phyloP scores from a whole-genome alignment of 192 early-diverging fungal genomes.

The Helicostylum pulchrum region DNA sequence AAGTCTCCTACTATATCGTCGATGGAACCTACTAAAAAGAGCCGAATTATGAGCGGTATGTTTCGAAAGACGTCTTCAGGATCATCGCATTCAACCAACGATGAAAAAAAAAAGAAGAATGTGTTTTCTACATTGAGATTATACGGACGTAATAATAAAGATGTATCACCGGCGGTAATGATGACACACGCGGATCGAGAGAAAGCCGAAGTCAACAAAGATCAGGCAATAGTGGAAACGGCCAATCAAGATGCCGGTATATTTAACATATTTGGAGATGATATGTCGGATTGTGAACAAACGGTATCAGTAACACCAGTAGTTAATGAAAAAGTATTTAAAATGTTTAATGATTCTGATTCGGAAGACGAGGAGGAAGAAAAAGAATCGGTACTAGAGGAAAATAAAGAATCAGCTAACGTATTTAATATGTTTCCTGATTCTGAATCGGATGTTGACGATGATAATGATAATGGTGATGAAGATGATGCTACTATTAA shows the following conservation, averaged over 20 bases:
- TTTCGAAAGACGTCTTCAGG: background rate
- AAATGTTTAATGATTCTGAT: constrained; percentile 7
- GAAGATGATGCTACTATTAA: too few relatives aligned
- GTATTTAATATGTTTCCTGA: constrained; percentile 12
- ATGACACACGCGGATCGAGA: too few relatives aligned
- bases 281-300: too few relatives aligned
- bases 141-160: too few relatives aligned
- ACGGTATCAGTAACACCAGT: background rate
- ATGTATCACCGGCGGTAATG: too few relatives aligned
- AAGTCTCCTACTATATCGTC: background rate
- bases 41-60: background rate
- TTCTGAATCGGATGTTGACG: background rate
- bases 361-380: constrained; percentile 6
- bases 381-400: background rate
- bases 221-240: too few relatives aligned
- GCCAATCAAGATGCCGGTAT: too few relatives aligned
- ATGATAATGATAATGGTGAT: too few relatives aligned
- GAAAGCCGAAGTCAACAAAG: too few relatives aligned
- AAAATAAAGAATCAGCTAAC: background rate
- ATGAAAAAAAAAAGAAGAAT: too few relatives aligned
- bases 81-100: background rate
- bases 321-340: background rate
- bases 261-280: too few relatives aligned
- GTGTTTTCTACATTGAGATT: too few relatives aligned
- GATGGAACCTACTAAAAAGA: background rate